Base-by-base conservation (phyloP, 2,329 filamentous ascomycete species). In the Penicillium sp. region DNA sequence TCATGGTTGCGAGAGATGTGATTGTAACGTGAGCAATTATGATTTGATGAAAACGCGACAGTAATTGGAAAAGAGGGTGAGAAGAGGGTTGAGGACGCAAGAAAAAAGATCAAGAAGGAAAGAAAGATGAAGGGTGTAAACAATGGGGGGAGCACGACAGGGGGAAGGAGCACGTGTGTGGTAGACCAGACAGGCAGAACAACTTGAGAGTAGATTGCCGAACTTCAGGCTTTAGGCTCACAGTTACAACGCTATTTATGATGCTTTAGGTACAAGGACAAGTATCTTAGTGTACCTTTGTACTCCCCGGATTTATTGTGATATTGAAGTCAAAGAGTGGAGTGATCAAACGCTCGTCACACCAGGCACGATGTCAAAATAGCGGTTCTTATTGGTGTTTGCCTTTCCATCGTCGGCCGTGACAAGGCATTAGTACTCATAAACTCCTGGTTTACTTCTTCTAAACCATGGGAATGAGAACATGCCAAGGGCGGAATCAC, bases 1-100 rank as follows among this genome's bases (percentile, higher is more conserved):
- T 83, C 81, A 71, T 86, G 11, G 29, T 57, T 33, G 26, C 37
- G 41, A 48, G 19, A 6, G 2, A 13, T 41, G n/a, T 41, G 19
- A 7, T 2, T 41, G 22, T 6, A 14, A 41, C 39, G 39, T 39
- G n/a, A 10, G 4, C 7, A 11, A 37, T 31, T 2, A 14, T 10
- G 7, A 10, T 22, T 33, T 33, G 31, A 3, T 33, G 11, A 5
- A 16, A 16, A 33, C 2, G 3, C 5, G 13, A 33, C 4, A 16
- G 31, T 33, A 16, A 16, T 16, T 16, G 5, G 1, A 16, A 16
- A 31, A 29, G n/a, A 16, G n/a, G 27, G 24, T 31, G 8, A 3
- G 24, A 3, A 22, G 49, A 43, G 39, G 39, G 37, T 4, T 33
- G 39, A 10, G 19, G 21, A 27, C 45, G 31, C 33, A 29, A 29